Base-by-base conservation (phyloP, 805 yeast species). In the Zygotorulaspora chibaensis region DNA sequence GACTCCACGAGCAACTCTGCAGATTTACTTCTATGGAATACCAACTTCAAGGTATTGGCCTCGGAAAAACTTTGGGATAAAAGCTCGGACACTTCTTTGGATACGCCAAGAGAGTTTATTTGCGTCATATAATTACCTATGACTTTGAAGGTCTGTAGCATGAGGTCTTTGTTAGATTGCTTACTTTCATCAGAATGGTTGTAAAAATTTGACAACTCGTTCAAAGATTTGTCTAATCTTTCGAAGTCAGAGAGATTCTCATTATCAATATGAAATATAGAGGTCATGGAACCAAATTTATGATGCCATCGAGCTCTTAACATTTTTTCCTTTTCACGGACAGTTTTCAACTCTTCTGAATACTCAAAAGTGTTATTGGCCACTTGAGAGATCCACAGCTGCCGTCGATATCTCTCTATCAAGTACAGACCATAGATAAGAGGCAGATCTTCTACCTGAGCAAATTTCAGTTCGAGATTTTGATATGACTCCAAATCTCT, bases 391-490 rank as follows among this genome's bases (percentile, higher is more conserved):
- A 45, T 31, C 85, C 88, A 83, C 52, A 77, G 77, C 38, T 68
- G 66, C 53, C 84, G 77, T 41, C 87, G 69, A 41, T 83, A 66
- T 37, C 68, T 71, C 52, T 85, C 90, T 38, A 84, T 72, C 2
- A 83, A 50, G 62, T 79, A 75, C n/a, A 83, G 68, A 1, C 93
- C 93, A 59, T 84, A 83, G 1, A 84, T 63, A 10, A 84, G 59
- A 0, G 95, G 95, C 23, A 86, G 58, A 59, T 86, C 93, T 11
- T 78, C 71, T 0, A 83, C 78, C 28, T 62, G 62, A 3, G 74
- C 63, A 23, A 60, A 55, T 13, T 51, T 46, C 9, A 57, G 38
- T 43, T 61, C 61, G 9, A 42, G 47, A 8, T 48, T 43, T 45
- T 63, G 63, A 26, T 59, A 57, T 8, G 27, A 27, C 11, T 59